A percentile compares a stretch with the other conserved stretches of the same genome.
Evolutionary conservation across 306 rosid genomes (phyloP).

Genomic region (Senna siamea): DNA sequence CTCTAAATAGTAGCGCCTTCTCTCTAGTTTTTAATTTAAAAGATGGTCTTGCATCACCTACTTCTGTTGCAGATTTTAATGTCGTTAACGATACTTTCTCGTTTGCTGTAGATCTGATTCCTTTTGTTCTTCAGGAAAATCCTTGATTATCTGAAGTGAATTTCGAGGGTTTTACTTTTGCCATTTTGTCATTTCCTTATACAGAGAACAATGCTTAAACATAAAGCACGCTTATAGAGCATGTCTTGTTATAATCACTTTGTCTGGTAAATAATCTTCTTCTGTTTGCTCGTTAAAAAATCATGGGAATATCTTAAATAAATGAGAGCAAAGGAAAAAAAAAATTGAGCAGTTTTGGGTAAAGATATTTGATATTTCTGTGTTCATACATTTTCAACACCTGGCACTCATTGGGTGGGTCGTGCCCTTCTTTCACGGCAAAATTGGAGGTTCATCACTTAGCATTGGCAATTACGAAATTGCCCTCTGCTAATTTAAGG

Average conservation of each 20-base stretch:
- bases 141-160: constrained; percentile 9
- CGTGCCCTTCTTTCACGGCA: constrained; percentile 75
- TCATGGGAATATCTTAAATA: constrained; percentile 32
- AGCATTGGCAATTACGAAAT: constrained; percentile 33
- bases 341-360: constrained; percentile 38
- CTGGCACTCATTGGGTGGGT: constrained; percentile 23
- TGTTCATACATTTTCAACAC: constrained; percentile 44
- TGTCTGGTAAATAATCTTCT: neutral
- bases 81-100: constrained; percentile 13
- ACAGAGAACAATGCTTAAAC: constrained; percentile 18
- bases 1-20: neutral
- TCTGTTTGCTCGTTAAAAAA: constrained; percentile 30
- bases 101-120: constrained; percentile 49
- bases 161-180: constrained; percentile 26
- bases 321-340: constrained; percentile 20
- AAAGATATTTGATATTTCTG: neutral
- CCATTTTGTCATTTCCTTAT: constrained; percentile 33
- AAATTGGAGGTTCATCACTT: constrained; percentile 49
- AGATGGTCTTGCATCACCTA: constrained; percentile 44
- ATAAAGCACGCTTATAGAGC: constrained; percentile 1
- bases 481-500: constrained; percentile 26
- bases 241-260: constrained; percentile 22
- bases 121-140: constrained; percentile 47
- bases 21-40: constrained; percentile 34
- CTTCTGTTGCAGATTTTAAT: constrained; percentile 35